Base-by-base conservation (phyloP, 2,329 filamentous ascomycete species). In the Ramularia collo-cygni region DNA sequence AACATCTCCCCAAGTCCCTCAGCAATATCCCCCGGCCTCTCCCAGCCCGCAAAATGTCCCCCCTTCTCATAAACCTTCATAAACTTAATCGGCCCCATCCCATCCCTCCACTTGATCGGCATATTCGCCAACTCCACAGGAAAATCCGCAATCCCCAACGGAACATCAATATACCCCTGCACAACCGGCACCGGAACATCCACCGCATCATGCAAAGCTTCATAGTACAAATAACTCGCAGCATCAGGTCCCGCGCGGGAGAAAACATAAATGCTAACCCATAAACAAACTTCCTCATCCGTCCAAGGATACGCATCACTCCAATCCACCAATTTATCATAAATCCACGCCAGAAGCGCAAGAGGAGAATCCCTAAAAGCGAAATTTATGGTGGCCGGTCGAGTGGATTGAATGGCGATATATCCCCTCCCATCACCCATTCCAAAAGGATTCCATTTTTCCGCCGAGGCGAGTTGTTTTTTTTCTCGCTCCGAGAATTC, bases 301-400 rank as follows among this genome's bases (percentile, higher is more conserved):
- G 76, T 81, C 83, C 83, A 89, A 0, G 74, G 65, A 54, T 87
- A 87, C 1, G 52, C 53, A 52, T 89, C 83, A 0, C 79, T 79
- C 85, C 84, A 90, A 51, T 84, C 79, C 50, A 81, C 76, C 27
- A 90, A 64, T 58, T 90, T 90, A 63, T 90, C 85, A 50, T 84
- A 84, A 24, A 90, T 79, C 85, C 85, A 92, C 0, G 82, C 76
- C 1, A 90, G 67, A 3, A 87, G 64, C 0, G 74, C 82, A 0
- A 85, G 74, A 0, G 85, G 85, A 5, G 74, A 80, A 56, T 88
- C 83, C 0, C 75, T 70, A 3, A 89, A 67, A 0, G 70, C 77
- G 53, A 85, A 85, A 0, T 79, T 80, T 0, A 89, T 56, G 0
- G 85, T 90, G 37, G 85, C 77, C 0, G 85, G 85, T 42, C 81